A percentile compares a stretch with the other conserved stretches of the same genome.
These are phyloP conservation scores for Beauveria sp. DNA, from an alignment of 2,329 filamentous ascomycete species.

Conservation along the genomic window DNA sequence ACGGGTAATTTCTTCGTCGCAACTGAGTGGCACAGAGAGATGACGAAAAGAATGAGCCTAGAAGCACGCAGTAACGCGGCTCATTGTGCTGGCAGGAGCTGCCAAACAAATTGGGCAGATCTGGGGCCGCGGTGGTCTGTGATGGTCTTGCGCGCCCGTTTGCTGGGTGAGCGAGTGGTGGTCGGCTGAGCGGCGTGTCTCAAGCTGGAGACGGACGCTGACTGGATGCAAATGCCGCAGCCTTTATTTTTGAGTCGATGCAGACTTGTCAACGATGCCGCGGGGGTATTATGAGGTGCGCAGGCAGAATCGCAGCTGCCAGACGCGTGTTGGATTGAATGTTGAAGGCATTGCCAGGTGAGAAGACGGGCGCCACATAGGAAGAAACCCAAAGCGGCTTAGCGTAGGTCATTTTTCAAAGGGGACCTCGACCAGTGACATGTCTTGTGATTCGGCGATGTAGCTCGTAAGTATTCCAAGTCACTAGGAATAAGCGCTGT, in stretches of 20 bases:
- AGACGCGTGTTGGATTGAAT: conserved; percentile 6
- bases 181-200: neutral
- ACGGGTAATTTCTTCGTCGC: neutral
- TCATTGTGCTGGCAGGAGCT: neutral
- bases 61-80: neutral
- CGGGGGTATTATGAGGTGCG: neutral
- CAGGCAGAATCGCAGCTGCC: neutral
- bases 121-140: neutral
- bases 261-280: neutral
- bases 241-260: too few species aligned
- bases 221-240: neutral
- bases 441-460: neutral
- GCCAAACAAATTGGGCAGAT: neutral
- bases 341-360: conserved; percentile 1
- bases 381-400: neutral
- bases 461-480: neutral
- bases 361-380: neutral
- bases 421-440: neutral
- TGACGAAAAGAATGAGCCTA: neutral
- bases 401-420: neutral
- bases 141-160: neutral
- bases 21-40: too few species aligned
- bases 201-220: neutral
- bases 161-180: neutral
- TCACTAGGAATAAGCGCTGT: neutral